These are phyloP conservation scores for Galerina sulciceps DNA, from an alignment of 768 basidiomycete genomes.

Conservation along the genomic window DNA sequence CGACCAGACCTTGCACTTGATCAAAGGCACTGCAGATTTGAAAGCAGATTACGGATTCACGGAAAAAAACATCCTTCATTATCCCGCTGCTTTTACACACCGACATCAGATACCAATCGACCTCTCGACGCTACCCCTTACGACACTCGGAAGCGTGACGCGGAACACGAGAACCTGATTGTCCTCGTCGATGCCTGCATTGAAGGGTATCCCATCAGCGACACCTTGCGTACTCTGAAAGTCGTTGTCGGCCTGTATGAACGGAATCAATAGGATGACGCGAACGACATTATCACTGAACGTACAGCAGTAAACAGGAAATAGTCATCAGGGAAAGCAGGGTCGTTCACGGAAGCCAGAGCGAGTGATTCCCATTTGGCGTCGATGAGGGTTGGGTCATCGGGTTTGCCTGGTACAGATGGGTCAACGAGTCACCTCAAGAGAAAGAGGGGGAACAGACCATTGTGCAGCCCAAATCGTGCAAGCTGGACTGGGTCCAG, in stretches of 20 bases:
- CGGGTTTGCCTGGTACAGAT: slow-evolving; percentile 42
- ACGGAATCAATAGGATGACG: neutral
- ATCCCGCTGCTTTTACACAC: too few species aligned
- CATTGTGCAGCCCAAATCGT: slow-evolving; percentile 68
- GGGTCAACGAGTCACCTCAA: neutral
- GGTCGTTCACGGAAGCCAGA: slow-evolving; percentile 56
- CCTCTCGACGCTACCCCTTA: slow-evolving; percentile 17
- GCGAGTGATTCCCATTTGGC: slow-evolving; percentile 74
- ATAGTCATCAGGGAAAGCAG: slow-evolving; percentile 61
- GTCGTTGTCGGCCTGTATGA: slow-evolving; percentile 59
- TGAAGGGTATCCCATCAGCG: slow-evolving; percentile 49
- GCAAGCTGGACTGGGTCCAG: slow-evolving; percentile 57
- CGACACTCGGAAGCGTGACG: slow-evolving; percentile 51
- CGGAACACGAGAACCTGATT: slow-evolving; percentile 64
- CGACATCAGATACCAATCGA: slow-evolving; percentile 12
- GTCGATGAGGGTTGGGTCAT: slow-evolving; percentile 57
- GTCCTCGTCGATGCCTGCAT: slow-evolving; percentile 57
- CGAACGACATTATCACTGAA: neutral
- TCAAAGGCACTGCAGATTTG: too few species aligned
- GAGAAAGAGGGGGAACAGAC: slow-evolving; percentile 29
- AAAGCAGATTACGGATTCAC: too few species aligned
- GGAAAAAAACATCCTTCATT: too few species aligned
- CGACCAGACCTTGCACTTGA: too few species aligned
- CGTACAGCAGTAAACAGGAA: slow-evolving; percentile 68
- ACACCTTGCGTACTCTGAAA: slow-evolving; percentile 58